Percentiles rank a stretch among this genome's conserved stretches.
These are phyloP conservation scores for Fusarium globosum DNA, from an alignment of 2,329 filamentous ascomycete species.

Conservation along the genomic window DNA sequence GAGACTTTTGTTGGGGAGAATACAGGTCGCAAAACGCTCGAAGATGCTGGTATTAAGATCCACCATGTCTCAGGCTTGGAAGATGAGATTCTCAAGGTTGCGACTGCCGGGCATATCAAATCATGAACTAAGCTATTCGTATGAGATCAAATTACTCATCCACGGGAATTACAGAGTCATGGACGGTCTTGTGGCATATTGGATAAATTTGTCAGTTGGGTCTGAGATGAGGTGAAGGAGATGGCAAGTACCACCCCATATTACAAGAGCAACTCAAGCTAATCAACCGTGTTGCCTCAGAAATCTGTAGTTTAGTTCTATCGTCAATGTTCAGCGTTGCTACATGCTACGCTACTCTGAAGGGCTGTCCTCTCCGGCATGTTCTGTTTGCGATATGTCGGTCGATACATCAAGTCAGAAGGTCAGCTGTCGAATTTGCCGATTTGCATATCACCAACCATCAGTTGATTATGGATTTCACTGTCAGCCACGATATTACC, in stretches of 20 bases:
- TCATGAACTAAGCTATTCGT: constrained; percentile 3
- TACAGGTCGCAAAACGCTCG: constrained; percentile 75
- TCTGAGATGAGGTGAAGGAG: not conserved
- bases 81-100: constrained; percentile 81
- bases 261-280: not conserved
- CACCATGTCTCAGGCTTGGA: constrained; percentile 80
- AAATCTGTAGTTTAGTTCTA: too few species aligned
- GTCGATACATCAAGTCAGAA: not conserved
- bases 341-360: not conserved
- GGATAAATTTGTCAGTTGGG: not conserved
- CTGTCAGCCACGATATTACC: too few species aligned
- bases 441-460: not conserved
- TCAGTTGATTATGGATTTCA: not conserved
- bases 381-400: not conserved
- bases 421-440: not conserved
- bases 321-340: not conserved
- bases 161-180: too few species aligned
- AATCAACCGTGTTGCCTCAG: not conserved
- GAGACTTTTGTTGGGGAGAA: constrained; percentile 90
- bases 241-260: not conserved
- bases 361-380: not conserved
- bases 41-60: constrained; percentile 78
- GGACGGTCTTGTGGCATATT: not conserved
- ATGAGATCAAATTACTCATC: not conserved
- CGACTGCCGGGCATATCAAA: constrained; percentile 79